Base-by-base conservation (phyloP, 1,139 yeast genomes). In the Hansenula lynferdii region DNA sequence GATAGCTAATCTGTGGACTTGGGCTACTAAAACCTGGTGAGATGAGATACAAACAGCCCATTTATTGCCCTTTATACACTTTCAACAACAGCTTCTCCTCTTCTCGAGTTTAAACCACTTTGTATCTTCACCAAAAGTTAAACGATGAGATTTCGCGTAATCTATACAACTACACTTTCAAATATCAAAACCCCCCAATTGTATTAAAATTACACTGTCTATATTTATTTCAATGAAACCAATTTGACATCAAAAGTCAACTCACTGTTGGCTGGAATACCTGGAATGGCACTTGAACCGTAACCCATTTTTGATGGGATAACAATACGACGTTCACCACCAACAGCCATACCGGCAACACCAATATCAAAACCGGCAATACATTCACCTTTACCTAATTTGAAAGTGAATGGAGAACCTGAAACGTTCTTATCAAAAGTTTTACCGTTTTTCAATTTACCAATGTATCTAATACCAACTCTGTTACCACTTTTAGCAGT, bases 331-430 rank as follows among this genome's bases (percentile, higher is more conserved):
- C 99, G 89, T 75, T 94, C 98, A 60, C 98, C 98, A 56, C 96
- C 96, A 61, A 87, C 95, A 45, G 95, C 80, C 97, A 94, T 90
- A 63, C 98, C 98, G 42, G 90, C 87, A 56, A 92, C 95, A 73
- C 98, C 98, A 57, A 90, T 75, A 63, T 92, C 99, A 84, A 96
- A 92, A 49, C 97, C 98, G 67, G 86, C 87, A 72, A 94, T 94
- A 58, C 95, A 96, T 69, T 94, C 97, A 60, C 98, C 98, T 65
- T 85, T 86, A 57, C 98, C 98, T 54, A 92, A 77, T 50, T 77
- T 79, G 69, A 92, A 94, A 48, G 70, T 67, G 65, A 94, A 92
- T 58, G 99, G 98, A 72, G 87, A 90, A 55, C 99, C 99, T 50
- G 83, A 76, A 54, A 97, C 89, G 79, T 92, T 92, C 67, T 92